phyloP scores from a whole-genome alignment of 345 rosid species.

The Limnanthes douglasii region DNA sequence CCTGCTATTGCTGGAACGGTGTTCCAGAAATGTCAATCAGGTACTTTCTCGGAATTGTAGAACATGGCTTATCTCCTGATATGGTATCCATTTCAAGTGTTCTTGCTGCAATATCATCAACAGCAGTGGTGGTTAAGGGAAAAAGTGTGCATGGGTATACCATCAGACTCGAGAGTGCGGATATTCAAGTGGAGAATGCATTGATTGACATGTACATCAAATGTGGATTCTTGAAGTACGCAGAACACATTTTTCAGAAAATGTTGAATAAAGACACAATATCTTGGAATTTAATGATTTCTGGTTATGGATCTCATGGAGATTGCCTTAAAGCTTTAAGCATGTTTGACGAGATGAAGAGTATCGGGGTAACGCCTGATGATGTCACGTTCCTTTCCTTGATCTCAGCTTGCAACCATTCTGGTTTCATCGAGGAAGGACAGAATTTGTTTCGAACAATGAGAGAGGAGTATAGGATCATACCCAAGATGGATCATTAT shows the following conservation, averaged over 20 bases:
- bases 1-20: constrained; percentile 50
- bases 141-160: constrained; percentile 54
- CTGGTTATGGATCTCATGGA: constrained; percentile 73
- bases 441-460: constrained; percentile 31
- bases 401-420: constrained; percentile 73
- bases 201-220: constrained; percentile 75
- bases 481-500: constrained; percentile 52
- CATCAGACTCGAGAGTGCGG: constrained; percentile 23
- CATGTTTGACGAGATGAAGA: constrained; percentile 45
- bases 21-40: constrained; percentile 40
- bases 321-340: constrained; percentile 30
- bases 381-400: constrained; percentile 53
- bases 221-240: constrained; percentile 49
- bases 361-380: constrained; percentile 34
- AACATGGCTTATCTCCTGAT: constrained; percentile 36
- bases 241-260: constrained; percentile 29
- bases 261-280: constrained; percentile 38
- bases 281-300: constrained; percentile 66
- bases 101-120: constrained; percentile 52
- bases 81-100: constrained; percentile 47
- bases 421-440: constrained; percentile 55
- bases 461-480: constrained; percentile 29
- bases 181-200: constrained; percentile 47
- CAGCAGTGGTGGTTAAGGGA: constrained; percentile 47
- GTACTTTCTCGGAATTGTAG: constrained; percentile 25